A percentile compares a stretch with the other conserved stretches of the same genome.
These are phyloP conservation scores for Endoconidiophora laricicola DNA, from an alignment of 2,329 filamentous ascomycete species.

Conservation along the genomic window DNA sequence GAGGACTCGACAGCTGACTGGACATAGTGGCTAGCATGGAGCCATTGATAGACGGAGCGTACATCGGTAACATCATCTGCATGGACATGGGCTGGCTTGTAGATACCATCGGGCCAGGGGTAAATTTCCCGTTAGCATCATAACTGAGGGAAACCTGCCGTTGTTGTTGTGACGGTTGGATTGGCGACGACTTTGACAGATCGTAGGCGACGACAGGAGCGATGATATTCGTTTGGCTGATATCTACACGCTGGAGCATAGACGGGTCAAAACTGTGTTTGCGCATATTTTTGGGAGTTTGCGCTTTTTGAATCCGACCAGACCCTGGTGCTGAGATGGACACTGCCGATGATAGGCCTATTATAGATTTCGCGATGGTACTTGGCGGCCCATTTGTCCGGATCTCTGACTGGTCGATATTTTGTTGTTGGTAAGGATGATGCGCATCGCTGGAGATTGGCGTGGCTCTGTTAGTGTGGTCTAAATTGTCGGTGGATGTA, in stretches of 20 bases:
- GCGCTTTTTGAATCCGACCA: constrained; percentile 31
- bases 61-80: constrained; percentile 9
- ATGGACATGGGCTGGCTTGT: constrained; percentile 12
- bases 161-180: constrained; percentile 14
- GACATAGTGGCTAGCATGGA: constrained; percentile 6
- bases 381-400: neutral
- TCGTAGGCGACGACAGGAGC: constrained; percentile 14
- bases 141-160: constrained; percentile 11
- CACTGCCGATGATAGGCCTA: constrained; percentile 15
- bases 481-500: no score
- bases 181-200: constrained; percentile 17
- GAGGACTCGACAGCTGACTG: constrained; percentile 7
- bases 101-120: neutral
- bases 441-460: neutral
- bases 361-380: neutral
- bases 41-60: neutral
- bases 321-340: constrained; percentile 17
- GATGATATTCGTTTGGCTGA: constrained; percentile 33
- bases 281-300: constrained; percentile 21
- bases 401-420: neutral
- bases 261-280: constrained; percentile 35
- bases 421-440: neutral
- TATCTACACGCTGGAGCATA: constrained; percentile 35
- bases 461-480: neutral
- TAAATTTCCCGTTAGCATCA: neutral